Evolutionary conservation across 1,139 yeast species (phyloP).

Genomic region (Saccharomycopsis crataegensis): DNA sequence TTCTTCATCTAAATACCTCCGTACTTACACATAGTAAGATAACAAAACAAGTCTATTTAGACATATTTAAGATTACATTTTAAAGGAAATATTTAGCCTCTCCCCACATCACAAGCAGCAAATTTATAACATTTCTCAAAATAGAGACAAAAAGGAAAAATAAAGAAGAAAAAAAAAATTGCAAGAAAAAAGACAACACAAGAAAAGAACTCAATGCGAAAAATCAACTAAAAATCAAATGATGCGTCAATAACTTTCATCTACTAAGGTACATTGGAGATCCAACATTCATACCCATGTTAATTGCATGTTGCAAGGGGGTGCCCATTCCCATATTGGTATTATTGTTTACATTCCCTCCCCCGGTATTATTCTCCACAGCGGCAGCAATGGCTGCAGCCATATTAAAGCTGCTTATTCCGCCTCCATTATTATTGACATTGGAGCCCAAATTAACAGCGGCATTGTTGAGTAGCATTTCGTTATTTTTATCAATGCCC

Average conservation of each 20-base stretch:
- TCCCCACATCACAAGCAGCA: too few species aligned
- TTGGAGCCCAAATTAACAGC: neutral
- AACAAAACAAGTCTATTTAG: too few species aligned
- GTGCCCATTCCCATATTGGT: constrained; percentile 4
- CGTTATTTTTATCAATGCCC: constrained; percentile 26
- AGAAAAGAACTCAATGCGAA: neutral
- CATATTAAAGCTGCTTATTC: neutral
- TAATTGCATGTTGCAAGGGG: constrained; percentile 17
- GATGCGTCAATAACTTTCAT: neutral
- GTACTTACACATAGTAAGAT: too few species aligned
- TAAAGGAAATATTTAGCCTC: too few species aligned
- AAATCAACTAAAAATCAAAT: neutral
- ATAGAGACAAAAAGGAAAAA: neutral
- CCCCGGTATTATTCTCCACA: neutral
- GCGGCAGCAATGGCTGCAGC: constrained; percentile 3
- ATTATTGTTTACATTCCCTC: neutral
- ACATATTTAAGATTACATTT: too few species aligned
- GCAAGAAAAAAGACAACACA: neutral
- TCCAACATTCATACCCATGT: constrained; percentile 13
- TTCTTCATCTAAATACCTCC: too few species aligned
- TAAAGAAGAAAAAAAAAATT: neutral
- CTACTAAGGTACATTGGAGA: constrained; percentile 18
- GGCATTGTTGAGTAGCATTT: neutral
- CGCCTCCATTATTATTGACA: neutral
- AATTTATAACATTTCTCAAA: too few species aligned